Conservation (phyloP, 2,329 filamentous ascomycete genomes). For the Nigrospora sphaerica region DNA sequence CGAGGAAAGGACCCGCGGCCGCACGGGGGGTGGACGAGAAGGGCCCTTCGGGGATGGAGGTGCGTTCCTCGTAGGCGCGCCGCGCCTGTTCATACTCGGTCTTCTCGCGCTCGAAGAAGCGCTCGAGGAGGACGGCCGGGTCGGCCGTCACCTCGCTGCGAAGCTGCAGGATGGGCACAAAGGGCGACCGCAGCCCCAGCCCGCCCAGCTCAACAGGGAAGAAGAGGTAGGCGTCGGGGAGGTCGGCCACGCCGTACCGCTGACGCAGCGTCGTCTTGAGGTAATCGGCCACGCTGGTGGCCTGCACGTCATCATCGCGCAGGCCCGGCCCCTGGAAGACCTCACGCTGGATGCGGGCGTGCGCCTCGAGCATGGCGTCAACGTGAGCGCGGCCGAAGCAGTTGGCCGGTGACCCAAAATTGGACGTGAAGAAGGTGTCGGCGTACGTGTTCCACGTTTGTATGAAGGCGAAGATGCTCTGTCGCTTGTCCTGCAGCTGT, state of each 20-base stretch:
- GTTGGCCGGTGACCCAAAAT: conserved; percentile 44
- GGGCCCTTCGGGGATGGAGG: conserved; percentile 1
- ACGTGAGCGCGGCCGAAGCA: conserved; percentile 45
- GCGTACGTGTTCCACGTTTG: conserved; percentile 46
- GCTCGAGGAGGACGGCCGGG: conserved; percentile 16
- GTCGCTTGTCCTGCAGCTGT: conserved; percentile 46
- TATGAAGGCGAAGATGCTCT: conserved; percentile 39
- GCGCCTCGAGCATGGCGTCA: conserved; percentile 42
- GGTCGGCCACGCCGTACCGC: conserved; percentile 38
- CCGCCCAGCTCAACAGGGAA: conserved; percentile 39
- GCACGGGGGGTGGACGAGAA: conserved; percentile 12
- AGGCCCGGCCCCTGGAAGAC: conserved; percentile 31
- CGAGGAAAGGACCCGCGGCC: conserved; percentile 33
- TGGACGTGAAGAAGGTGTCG: conserved; percentile 42
- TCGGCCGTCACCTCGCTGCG: conserved; percentile 22
- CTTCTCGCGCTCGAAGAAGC: conserved; percentile 25
- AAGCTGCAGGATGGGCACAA: conserved; percentile 33
- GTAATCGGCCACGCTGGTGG: conserved; percentile 43
- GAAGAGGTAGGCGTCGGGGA: conserved; percentile 39
- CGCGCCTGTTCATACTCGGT: conserved; percentile 25
- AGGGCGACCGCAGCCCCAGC: conserved; percentile 37
- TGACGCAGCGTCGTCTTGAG: conserved; percentile 43
- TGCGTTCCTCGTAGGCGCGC: conserved; percentile 24
- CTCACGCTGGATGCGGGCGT: conserved; percentile 38
- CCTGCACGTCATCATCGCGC: conserved; percentile 6